Evolutionary conservation across 768 basidiomycete species (phyloP).

Genomic region (Agaricus subrufescens): DNA sequence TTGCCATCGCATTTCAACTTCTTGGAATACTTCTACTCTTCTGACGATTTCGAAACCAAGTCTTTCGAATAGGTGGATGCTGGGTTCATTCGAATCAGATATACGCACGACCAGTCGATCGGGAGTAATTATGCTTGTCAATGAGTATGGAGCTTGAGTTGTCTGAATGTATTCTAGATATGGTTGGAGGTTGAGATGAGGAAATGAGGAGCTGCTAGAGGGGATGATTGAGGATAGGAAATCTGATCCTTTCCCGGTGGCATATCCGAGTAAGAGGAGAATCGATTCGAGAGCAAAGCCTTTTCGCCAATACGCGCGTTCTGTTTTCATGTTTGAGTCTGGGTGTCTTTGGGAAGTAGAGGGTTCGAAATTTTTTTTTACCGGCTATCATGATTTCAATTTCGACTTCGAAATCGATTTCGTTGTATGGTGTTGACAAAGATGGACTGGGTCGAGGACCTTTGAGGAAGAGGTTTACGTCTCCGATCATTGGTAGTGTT

Average conservation of each 20-base stretch:
- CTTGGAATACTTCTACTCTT: constrained; percentile 68
- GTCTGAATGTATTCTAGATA: constrained; percentile 2
- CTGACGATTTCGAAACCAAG: constrained; percentile 74
- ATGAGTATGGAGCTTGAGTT: constrained; percentile 10
- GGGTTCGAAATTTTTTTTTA: constrained; percentile 22
- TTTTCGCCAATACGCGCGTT: constrained; percentile 60
- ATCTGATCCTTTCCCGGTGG: constrained; percentile 37
- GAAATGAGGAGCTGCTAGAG: neutral
- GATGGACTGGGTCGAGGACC: constrained; percentile 27
- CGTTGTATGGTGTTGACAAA: constrained; percentile 16
- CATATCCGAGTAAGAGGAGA: constrained; percentile 64
- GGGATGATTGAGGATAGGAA: constrained; percentile 15
- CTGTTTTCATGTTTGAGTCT: constrained; percentile 28
- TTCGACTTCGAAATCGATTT: constrained; percentile 64
- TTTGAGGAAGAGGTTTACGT: constrained; percentile 88
- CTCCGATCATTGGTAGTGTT: constrained; percentile 72
- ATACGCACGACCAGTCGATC: constrained; percentile 64
- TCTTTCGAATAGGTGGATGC: constrained; percentile 67
- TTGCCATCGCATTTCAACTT: constrained; percentile 73
- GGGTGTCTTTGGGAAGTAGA: neutral
- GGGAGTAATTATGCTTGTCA: constrained; percentile 32
- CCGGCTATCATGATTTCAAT: constrained; percentile 94
- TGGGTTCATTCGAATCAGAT: constrained; percentile 60
- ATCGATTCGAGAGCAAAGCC: constrained; percentile 64
- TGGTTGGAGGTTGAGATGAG: constrained; percentile 3